A percentile compares a stretch with the other conserved stretches of the same genome.
These are phyloP conservation scores for Suhomyces prunicola DNA, from an alignment of 805 yeast genomes.

Conservation along the genomic window DNA sequence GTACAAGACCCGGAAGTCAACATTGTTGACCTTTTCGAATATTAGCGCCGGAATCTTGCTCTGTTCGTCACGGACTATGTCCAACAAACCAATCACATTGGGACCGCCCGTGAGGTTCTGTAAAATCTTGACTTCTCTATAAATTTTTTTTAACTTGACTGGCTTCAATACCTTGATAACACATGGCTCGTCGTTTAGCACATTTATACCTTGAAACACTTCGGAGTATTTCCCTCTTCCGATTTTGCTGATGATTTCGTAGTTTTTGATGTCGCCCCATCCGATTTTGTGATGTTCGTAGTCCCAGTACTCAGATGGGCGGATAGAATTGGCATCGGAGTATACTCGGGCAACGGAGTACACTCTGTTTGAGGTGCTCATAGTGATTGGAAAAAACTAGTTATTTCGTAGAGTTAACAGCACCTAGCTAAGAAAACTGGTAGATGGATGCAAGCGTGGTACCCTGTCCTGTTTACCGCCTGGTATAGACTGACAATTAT, in stretches of 20 bases:
- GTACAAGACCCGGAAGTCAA: slow-evolving; percentile 78
- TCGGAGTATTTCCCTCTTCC: slow-evolving; percentile 97
- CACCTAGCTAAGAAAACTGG: background rate
- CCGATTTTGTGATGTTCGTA: slow-evolving; percentile 57
- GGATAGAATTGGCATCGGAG: slow-evolving; percentile 65
- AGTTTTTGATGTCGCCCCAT: slow-evolving; percentile 46
- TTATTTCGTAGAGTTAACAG: no score
- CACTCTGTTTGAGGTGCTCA: slow-evolving; percentile 28
- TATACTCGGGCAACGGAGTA: slow-evolving; percentile 54
- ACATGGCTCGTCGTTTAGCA: slow-evolving; percentile 57
- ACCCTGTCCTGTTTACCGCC: background rate
- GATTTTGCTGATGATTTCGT: slow-evolving; percentile 78
- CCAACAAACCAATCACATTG: slow-evolving; percentile 71
- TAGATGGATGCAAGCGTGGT: background rate
- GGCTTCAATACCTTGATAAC: slow-evolving; percentile 91
- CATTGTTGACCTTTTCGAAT: slow-evolving; percentile 80
- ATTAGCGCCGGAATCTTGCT: slow-evolving; percentile 83
- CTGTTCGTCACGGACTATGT: slow-evolving; percentile 77
- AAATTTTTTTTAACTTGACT: slow-evolving; percentile 86
- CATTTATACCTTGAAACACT: slow-evolving; percentile 81
- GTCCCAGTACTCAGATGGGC: slow-evolving; percentile 81
- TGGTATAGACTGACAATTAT: background rate
- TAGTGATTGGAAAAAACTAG: slow-evolving; percentile 5
- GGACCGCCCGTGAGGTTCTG: slow-evolving; percentile 85
- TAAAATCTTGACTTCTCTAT: slow-evolving; percentile 82